phyloP scores from a whole-genome alignment of 225 moss, liverwort and hornwort genomes.

The Antitrichia curtipendula region DNA sequence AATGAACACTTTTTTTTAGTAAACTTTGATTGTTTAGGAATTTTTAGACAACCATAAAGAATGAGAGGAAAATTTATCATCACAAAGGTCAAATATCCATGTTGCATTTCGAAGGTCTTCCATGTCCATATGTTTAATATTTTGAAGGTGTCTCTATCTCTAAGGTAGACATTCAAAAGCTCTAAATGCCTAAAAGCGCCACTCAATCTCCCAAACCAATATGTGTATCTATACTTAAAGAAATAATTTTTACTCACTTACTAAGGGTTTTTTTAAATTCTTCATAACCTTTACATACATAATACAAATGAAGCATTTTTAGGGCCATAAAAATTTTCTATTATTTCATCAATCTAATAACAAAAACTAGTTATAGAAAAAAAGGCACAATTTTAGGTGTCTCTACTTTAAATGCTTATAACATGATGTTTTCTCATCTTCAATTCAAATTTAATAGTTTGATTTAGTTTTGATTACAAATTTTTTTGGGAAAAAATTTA shows the following conservation, averaged over 20 bases:
- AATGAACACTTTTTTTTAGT: too few relatives aligned
- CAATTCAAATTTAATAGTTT: neutral
- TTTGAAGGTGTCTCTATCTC: neutral
- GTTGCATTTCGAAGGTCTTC: too few relatives aligned
- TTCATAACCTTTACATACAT: neutral
- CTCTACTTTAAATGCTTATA: too few relatives aligned
- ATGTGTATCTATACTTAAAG: too few relatives aligned
- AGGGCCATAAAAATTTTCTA: neutral
- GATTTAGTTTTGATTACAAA: neutral
- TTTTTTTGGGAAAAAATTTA: accelerated
- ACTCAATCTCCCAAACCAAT: neutral
- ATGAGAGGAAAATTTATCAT: too few relatives aligned
- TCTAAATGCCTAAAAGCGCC: accelerated
- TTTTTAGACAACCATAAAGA: too few relatives aligned
- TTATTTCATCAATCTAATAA: neutral
- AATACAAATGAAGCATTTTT: neutral
- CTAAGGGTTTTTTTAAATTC: too few relatives aligned
- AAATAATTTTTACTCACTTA: neutral
- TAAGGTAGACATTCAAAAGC: neutral
- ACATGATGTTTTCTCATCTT: too few relatives aligned
- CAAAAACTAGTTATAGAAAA: neutral
- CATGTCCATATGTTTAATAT: neutral
- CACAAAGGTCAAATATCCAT: too few relatives aligned
- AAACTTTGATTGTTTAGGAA: too few relatives aligned
- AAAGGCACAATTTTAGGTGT: neutral